Evolutionary conservation across 768 basidiomycete species (phyloP), one percentile per base, ranked within the genome.

Genomic region (Mycena indigotica): DNA sequence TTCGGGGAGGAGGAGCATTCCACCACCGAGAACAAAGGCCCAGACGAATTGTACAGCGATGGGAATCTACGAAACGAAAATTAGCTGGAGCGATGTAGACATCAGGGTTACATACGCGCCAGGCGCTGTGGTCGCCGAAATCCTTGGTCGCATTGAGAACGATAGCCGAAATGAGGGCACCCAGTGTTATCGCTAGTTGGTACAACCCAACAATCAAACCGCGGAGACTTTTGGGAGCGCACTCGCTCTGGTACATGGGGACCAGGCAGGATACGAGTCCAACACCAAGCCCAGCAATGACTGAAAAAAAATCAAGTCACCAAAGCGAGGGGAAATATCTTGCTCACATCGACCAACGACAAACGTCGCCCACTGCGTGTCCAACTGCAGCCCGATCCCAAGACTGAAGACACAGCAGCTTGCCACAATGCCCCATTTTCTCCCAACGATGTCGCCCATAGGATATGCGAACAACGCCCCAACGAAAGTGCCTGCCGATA

Each of bases 401-500:
- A 84, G 50, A 72, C 53, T 63, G 68, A 63, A 63, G 25, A 63
- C 30, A 4, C 56, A 57, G 65, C 83, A 82, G 1, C 77, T 82
- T 21, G 74, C 19, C 28, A 73, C 69, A 73, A 85, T 83, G 5
- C 82, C 82, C 53, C 73, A 72, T 23, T 78, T 73, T 32, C 84
- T 74, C 2, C 84, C 84, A 48, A 84, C 65, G 26, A 64, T 65
- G 64, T 85, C 81, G 1, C 80, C 79, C 41, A 63, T 59, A 12
- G 62, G 58, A 46, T 40, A 56, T 8, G 62, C 57, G 4, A 60
- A 52, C 23, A 85, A 73, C 8, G 80, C 79, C 62, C 80, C 85
- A 50, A 85, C 82, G 75, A 87, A 86, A 28, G 85, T 88, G 28
- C 86, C 86, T 5, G 84, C 86, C 12, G 85, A 86, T 29, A 85